These are phyloP conservation scores for Aurinia saxatilis DNA, from an alignment of 345 rosid species.

Conservation along the genomic window DNA sequence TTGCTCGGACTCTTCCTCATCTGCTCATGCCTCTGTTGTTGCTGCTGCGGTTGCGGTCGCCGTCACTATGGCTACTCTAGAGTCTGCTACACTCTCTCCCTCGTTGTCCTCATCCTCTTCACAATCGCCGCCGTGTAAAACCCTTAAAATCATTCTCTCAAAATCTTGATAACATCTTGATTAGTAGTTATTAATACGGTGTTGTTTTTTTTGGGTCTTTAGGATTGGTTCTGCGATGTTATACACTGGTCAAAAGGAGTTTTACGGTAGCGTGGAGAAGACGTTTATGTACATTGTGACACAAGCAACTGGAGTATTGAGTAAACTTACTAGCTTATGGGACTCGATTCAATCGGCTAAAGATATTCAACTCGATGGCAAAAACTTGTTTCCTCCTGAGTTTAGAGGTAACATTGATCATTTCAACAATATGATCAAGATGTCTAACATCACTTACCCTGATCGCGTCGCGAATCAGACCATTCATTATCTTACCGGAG, in stretches of 20 bases:
- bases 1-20: slow-evolving; percentile 36
- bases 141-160: background rate
- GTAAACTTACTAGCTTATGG: slow-evolving; percentile 26
- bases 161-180: background rate
- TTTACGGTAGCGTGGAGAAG: slow-evolving; percentile 29
- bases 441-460: slow-evolving; percentile 30
- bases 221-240: slow-evolving; percentile 44
- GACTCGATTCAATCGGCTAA: slow-evolving; percentile 35
- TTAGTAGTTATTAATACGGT: background rate
- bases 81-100: slow-evolving; percentile 34
- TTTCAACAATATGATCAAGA: slow-evolving; percentile 30
- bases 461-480: slow-evolving; percentile 31
- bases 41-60: slow-evolving; percentile 37
- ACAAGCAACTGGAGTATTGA: slow-evolving; percentile 28
- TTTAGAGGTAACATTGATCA: slow-evolving; percentile 27
- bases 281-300: slow-evolving; percentile 30
- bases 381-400: slow-evolving; percentile 31
- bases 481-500: slow-evolving; percentile 24
- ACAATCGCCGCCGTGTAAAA: slow-evolving; percentile 42
- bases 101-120: slow-evolving; percentile 38
- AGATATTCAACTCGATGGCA: slow-evolving; percentile 21
- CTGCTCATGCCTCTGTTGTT: slow-evolving; percentile 28
- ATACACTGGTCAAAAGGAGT: slow-evolving; percentile 34
- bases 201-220: background rate
- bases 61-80: slow-evolving; percentile 33